A percentile compares a stretch with the other conserved stretches of the same genome.
phyloP scores from a whole-genome alignment of 768 basidiomycete genomes.

The Collybia sp. region DNA sequence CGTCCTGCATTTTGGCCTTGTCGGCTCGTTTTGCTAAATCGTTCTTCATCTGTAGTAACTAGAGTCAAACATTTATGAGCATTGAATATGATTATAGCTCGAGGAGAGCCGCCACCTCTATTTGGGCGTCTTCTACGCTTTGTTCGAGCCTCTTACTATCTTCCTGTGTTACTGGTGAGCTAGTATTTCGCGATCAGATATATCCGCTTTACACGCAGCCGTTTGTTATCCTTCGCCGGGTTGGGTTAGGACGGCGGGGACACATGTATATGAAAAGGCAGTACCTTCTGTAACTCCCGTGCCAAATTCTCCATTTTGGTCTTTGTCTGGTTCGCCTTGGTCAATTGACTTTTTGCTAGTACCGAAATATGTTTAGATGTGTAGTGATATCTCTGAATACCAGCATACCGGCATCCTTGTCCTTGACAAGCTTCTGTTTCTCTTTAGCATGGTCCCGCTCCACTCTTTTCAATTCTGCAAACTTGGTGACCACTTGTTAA shows the following conservation, averaged over 20 bases:
- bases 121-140: constrained; percentile 83
- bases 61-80: constrained; percentile 3
- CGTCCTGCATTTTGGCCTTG: constrained; percentile 72
- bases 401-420: constrained; percentile 78
- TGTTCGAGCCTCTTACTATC: constrained; percentile 78
- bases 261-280: constrained; percentile 5
- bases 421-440: constrained; percentile 86
- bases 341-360: constrained; percentile 77
- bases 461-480: constrained; percentile 81
- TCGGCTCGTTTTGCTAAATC: constrained; percentile 79
- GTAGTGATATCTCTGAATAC: constrained; percentile 1
- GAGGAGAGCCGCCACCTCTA: constrained; percentile 49
- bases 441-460: constrained; percentile 90
- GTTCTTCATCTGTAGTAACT: constrained; percentile 79
- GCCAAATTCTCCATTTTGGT: constrained; percentile 88
- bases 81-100: constrained; percentile 5
- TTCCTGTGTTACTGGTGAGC: constrained; percentile 43
- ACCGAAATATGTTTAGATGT: constrained; percentile 4
- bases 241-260: constrained; percentile 6
- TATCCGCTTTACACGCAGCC: constrained; percentile 58
- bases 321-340: constrained; percentile 86
- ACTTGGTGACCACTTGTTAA: constrained; percentile 41
- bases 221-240: constrained; percentile 74
- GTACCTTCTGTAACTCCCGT: constrained; percentile 84
- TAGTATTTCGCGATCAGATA: no score